Evolutionary conservation across 306 rosid genomes (phyloP).

Genomic region (Castanea mollissima): DNA sequence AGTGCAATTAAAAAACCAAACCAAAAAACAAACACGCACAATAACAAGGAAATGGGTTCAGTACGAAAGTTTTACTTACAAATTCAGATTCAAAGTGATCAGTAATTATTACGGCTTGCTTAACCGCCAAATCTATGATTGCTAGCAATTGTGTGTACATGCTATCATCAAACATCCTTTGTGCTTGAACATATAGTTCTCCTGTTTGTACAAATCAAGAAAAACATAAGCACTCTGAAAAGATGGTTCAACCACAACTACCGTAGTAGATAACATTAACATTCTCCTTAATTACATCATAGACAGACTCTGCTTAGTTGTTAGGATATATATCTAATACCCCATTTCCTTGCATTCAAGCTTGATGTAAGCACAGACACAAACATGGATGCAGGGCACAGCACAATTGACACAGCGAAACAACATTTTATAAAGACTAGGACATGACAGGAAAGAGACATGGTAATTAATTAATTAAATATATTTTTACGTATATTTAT

Average conservation of each 20-base stretch:
- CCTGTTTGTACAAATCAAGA: conserved; percentile 50
- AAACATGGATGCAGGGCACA: too few species aligned
- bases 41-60: not conserved
- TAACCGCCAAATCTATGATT: conserved; percentile 63
- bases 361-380: not conserved
- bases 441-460: too few species aligned
- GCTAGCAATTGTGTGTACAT: conserved; percentile 69
- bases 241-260: not conserved
- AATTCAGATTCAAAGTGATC: conserved; percentile 80
- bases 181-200: conserved; percentile 85
- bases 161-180: conserved; percentile 63
- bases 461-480: too few species aligned
- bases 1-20: not conserved
- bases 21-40: not conserved
- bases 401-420: too few species aligned
- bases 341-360: not conserved
- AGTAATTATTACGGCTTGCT: conserved; percentile 56
- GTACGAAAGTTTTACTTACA: conserved; percentile 52
- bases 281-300: not conserved
- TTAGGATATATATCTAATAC: not conserved
- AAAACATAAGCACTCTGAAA: conserved; percentile 9
- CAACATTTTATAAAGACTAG: too few species aligned
- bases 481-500: too few species aligned
- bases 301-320: not conserved
- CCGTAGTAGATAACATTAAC: not conserved